These are phyloP conservation scores for Colletotrichum zoysiae DNA, from an alignment of 2,329 filamentous ascomycete species.

Conservation along the genomic window DNA sequence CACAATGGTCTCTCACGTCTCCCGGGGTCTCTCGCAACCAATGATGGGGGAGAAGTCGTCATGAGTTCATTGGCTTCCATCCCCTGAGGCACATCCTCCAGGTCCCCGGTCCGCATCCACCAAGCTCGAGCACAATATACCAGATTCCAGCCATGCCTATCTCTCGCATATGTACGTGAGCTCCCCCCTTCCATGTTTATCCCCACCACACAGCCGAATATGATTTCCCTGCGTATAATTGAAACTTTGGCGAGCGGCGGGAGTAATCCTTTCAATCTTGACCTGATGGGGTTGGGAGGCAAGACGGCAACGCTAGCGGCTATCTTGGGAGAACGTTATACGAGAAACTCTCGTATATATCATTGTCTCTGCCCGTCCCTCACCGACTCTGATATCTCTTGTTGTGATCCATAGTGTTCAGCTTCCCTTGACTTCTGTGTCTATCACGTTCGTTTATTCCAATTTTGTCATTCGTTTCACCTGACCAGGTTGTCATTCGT, in stretches of 20 bases:
- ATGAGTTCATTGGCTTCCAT: constrained; percentile 17
- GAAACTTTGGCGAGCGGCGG: constrained; percentile 42
- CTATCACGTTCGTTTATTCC: constrained; percentile 41
- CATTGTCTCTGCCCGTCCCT: constrained; percentile 16
- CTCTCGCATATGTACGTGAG: constrained; percentile 41
- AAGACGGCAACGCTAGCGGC: constrained; percentile 27
- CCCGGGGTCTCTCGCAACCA: not conserved
- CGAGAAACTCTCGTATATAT: constrained; percentile 36
- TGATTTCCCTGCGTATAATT: constrained; percentile 40
- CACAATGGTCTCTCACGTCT: not conserved
- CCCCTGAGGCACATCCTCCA: constrained; percentile 1
- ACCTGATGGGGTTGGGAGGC: constrained; percentile 21
- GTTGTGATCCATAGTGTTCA: constrained; percentile 38
- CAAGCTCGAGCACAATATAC: constrained; percentile 14
- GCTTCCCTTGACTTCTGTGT: constrained; percentile 41
- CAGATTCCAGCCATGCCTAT: constrained; percentile 23
- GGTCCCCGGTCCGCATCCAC: not conserved
- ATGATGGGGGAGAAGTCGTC: not conserved
- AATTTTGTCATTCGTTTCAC: constrained; percentile 41
- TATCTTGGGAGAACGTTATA: constrained; percentile 25
- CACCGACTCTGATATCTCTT: not conserved
- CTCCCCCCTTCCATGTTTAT: constrained; percentile 30
- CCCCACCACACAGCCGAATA: constrained; percentile 30
- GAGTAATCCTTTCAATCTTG: constrained; percentile 38
- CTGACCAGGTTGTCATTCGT: constrained; percentile 42